These are phyloP conservation scores for Tetracladium maxilliforme DNA, from an alignment of 2,329 filamentous ascomycete genomes.

Conservation along the genomic window DNA sequence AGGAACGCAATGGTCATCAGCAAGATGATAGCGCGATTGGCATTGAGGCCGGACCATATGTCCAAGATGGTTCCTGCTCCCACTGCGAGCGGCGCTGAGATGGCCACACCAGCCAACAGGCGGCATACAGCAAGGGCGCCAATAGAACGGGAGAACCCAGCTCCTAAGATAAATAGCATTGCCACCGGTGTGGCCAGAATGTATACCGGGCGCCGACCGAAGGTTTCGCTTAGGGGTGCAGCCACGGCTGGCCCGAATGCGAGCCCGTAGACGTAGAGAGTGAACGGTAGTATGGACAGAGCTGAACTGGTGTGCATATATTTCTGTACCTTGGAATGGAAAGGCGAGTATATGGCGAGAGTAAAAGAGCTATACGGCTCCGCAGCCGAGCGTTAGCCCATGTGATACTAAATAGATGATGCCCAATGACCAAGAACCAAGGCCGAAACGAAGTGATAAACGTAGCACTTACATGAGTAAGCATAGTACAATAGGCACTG, in stretches of 20 bases:
- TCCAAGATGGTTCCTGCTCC: conserved; percentile 10
- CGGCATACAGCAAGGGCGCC: conserved; percentile 34
- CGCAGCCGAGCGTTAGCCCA: too few relatives aligned
- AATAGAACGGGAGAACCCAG: conserved; percentile 33
- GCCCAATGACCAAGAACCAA: too few relatives aligned
- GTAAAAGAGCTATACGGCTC: too few relatives aligned
- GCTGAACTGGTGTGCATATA: too few relatives aligned
- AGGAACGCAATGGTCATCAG: conserved; percentile 11
- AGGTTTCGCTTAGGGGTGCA: conserved; percentile 41
- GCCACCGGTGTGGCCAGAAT: conserved; percentile 27
- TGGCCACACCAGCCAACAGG: conserved; percentile 38
- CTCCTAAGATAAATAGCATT: conserved; percentile 39
- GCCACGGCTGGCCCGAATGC: conserved; percentile 43
- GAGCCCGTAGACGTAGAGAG: conserved; percentile 44
- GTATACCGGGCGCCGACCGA: conserved; percentile 40
- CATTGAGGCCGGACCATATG: conserved; percentile 5
- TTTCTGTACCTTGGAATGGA: too few relatives aligned
- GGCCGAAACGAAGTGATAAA: too few relatives aligned
- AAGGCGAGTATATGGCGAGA: too few relatives aligned
- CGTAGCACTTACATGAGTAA: too few relatives aligned
- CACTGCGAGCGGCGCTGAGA: conserved; percentile 8
- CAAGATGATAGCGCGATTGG: conserved; percentile 8
- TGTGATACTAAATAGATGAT: too few relatives aligned
- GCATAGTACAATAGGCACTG: too few relatives aligned
- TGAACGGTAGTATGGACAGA: conserved; percentile 45